Percentiles rank a stretch among this genome's conserved stretches.
Conservation (phyloP, 371 early-diverging fungal species). For the Mortierella sp. region DNA sequence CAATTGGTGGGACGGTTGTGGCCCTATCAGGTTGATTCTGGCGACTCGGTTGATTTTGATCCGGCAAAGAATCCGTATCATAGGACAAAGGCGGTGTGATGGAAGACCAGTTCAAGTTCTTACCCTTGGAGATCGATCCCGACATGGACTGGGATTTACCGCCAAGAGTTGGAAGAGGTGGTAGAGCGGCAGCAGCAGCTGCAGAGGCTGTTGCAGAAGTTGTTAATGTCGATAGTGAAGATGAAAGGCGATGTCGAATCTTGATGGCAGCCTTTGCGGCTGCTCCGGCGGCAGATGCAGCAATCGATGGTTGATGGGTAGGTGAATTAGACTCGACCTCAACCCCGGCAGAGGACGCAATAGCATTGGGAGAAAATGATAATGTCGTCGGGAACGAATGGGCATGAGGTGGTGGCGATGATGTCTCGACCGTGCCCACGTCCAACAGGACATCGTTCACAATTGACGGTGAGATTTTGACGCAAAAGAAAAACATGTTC, state of each 20-base stretch:
- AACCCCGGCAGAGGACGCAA: not conserved
- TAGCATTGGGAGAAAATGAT: not conserved
- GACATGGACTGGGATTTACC: conserved; percentile 30
- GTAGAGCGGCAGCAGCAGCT: conserved; percentile 7
- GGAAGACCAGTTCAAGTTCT: conserved; percentile 21
- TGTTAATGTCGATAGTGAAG: conserved; percentile 36
- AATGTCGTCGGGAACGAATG: not conserved
- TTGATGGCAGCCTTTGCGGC: conserved; percentile 27
- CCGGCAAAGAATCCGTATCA: not conserved
- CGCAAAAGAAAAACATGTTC: conserved; percentile 42
- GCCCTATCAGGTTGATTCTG: conserved; percentile 15
- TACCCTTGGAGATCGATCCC: conserved; percentile 38
- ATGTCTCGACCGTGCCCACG: not conserved
- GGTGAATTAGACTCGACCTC: not conserved
- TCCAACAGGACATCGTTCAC: conserved; percentile 19
- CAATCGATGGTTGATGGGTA: not conserved
- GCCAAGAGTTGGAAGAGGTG: conserved; percentile 27
- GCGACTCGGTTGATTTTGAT: not conserved
- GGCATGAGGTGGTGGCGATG: not conserved
- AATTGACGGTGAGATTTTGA: conserved; percentile 26
- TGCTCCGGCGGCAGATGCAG: not conserved
- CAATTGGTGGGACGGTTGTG: not conserved
- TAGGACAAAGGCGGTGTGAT: not conserved
- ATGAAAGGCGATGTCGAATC: conserved; percentile 44
- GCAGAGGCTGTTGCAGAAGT: conserved; percentile 32